Conservation (phyloP, 2,329 filamentous ascomycete genomes). For the Beauveria sp. region DNA sequence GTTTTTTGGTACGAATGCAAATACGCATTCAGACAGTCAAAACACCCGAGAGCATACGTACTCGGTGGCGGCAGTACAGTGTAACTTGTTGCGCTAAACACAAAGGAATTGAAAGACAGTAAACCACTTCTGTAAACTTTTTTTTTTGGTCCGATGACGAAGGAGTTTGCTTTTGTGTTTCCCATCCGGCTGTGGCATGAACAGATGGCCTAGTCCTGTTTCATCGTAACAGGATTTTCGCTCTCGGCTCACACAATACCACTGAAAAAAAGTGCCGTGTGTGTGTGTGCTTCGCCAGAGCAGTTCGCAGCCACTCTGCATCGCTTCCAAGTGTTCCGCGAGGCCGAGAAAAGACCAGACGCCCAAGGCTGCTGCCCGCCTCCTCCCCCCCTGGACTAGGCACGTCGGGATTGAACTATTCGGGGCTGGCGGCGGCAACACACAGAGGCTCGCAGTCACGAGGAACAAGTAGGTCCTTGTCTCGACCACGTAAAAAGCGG, state of each 20-base stretch:
- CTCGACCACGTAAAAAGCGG: conserved; percentile 1
- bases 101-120: background rate
- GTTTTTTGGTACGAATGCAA: background rate
- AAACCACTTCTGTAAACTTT: background rate
- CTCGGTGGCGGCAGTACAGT: background rate
- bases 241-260: no score
- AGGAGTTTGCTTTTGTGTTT: background rate
- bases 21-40: background rate
- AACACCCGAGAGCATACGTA: background rate
- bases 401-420: background rate
- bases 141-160: background rate
- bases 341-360: no score
- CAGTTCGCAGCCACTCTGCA: background rate
- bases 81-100: background rate
- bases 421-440: background rate
- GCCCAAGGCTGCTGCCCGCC: no score
- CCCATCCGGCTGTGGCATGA: background rate
- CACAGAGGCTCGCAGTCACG: conserved; percentile 4
- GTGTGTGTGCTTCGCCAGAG: background rate
- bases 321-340: background rate
- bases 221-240: background rate
- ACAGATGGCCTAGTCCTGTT: background rate
- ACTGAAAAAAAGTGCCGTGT: background rate
- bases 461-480: background rate
- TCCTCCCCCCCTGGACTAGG: background rate